These are phyloP conservation scores for Ilyonectria mors-panacis DNA, from an alignment of 2,329 filamentous ascomycete genomes.

Conservation along the genomic window DNA sequence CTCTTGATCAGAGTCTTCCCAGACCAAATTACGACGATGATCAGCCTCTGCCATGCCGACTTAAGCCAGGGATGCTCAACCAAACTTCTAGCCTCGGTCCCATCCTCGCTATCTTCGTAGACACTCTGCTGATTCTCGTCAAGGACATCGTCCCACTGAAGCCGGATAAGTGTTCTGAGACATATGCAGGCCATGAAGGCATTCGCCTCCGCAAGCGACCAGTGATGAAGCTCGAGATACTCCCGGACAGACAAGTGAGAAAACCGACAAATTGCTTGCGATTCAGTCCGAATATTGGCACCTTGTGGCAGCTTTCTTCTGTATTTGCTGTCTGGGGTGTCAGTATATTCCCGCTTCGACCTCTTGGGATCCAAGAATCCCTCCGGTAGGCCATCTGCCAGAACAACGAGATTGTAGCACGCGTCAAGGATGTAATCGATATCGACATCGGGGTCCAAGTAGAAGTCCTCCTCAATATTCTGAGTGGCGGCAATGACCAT, in stretches of 20 bases:
- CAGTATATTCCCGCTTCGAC: too few species aligned
- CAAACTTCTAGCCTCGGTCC: not conserved
- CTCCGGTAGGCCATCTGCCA: not conserved
- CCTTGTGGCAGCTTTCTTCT: not conserved
- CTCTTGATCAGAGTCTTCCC: conserved; percentile 9
- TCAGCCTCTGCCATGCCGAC: not conserved
- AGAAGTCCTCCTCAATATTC: not conserved
- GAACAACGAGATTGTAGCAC: conserved; percentile 11
- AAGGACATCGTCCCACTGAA: conserved; percentile 4
- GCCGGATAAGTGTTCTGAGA: conserved; percentile 7
- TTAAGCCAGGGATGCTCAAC: not conserved
- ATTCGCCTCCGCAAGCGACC: conserved; percentile 9
- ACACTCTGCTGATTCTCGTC: not conserved
- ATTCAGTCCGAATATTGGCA: not conserved
- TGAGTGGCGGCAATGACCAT: conserved; percentile 10
- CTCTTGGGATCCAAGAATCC: not conserved
- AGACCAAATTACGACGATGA: not conserved
- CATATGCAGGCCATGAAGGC: conserved; percentile 4
- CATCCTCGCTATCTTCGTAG: not conserved
- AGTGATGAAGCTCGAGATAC: conserved; percentile 13
- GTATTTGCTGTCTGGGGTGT: not conserved
- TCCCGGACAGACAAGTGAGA: conserved; percentile 16
- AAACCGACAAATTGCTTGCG: conserved; percentile 2
- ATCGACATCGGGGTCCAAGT: conserved; percentile 13
- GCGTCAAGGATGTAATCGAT: conserved; percentile 18